A percentile compares a stretch with the other conserved stretches of the same genome.
Conservation (phyloP, 1,284 basidiomycete genomes). For the Cryptococcus hybrid region DNA sequence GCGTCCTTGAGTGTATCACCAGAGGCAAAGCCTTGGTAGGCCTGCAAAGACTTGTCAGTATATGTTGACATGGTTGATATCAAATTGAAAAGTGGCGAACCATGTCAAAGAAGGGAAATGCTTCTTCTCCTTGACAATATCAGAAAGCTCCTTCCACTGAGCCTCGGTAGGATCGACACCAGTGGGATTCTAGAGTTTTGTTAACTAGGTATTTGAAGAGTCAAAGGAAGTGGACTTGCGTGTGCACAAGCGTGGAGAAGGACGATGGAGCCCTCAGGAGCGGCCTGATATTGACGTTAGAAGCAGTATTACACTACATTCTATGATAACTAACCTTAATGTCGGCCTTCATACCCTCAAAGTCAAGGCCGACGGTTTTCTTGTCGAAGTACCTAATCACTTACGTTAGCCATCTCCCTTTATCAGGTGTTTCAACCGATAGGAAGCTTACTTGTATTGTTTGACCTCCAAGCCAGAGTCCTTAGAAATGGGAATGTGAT, state of each 20-base stretch:
- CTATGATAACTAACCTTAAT: slow-evolving; percentile 59
- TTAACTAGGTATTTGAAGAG: slow-evolving; percentile 53
- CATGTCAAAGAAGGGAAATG: slow-evolving; percentile 62
- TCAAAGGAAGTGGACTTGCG: slow-evolving; percentile 44
- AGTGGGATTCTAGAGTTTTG: slow-evolving; percentile 79
- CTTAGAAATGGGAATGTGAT: slow-evolving; percentile 81
- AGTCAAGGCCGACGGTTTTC: slow-evolving; percentile 89
- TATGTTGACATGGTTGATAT: neutral
- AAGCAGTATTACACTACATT: neutral
- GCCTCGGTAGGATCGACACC: slow-evolving; percentile 91
- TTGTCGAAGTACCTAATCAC: slow-evolving; percentile 77
- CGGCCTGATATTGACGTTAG: slow-evolving; percentile 30
- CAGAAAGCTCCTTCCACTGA: slow-evolving; percentile 91
- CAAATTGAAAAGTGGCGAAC: slow-evolving; percentile 43
- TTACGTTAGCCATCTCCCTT: too few species aligned
- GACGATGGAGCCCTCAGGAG: slow-evolving; percentile 53
- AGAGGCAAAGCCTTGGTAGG: slow-evolving; percentile 94
- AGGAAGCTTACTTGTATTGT: slow-evolving; percentile 61
- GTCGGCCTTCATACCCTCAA: slow-evolving; percentile 85
- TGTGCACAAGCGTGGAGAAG: slow-evolving; percentile 20
- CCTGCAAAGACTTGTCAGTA: slow-evolving; percentile 64
- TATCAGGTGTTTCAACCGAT: neutral
- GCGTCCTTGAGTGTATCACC: slow-evolving; percentile 87
- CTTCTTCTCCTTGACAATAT: slow-evolving; percentile 67
- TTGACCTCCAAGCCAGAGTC: slow-evolving; percentile 94